Conservation (phyloP, 139 green algal species). For the Picochlorum costavermella region DNA sequence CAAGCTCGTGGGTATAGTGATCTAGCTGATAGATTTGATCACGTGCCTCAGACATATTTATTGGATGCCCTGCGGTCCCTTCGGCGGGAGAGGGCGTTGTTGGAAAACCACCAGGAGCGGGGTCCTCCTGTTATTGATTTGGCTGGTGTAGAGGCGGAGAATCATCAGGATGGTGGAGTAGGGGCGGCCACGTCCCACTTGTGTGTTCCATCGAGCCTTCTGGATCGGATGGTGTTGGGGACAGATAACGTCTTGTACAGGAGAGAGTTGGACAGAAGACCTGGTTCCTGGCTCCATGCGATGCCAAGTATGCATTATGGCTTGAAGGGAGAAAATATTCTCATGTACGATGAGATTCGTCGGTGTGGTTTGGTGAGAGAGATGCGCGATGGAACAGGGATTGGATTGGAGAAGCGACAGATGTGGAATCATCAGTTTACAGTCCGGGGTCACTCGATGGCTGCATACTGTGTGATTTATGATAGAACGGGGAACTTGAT, state of each 20-base stretch:
- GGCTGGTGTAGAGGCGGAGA: not conserved
- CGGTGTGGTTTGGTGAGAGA: not conserved
- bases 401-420: not conserved
- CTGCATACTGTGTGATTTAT: constrained; percentile 64
- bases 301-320: not conserved
- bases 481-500: constrained; percentile 43
- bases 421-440: constrained; percentile 40
- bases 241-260: not conserved
- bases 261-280: not conserved
- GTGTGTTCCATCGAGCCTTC: not conserved
- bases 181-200: not conserved
- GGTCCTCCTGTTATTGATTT: not conserved
- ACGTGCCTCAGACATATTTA: not conserved
- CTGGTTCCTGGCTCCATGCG: not conserved
- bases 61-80: not conserved
- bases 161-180: not conserved
- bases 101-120: not conserved
- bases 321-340: not conserved
- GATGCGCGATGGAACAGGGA: not conserved
- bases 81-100: not conserved
- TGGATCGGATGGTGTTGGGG: not conserved
- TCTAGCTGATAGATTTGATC: constrained; percentile 9
- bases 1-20: constrained; percentile 8
- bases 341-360: not conserved
- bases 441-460: constrained; percentile 54